These are phyloP conservation scores for Russula vinacea DNA, from an alignment of 768 basidiomycete species.

Conservation along the genomic window DNA sequence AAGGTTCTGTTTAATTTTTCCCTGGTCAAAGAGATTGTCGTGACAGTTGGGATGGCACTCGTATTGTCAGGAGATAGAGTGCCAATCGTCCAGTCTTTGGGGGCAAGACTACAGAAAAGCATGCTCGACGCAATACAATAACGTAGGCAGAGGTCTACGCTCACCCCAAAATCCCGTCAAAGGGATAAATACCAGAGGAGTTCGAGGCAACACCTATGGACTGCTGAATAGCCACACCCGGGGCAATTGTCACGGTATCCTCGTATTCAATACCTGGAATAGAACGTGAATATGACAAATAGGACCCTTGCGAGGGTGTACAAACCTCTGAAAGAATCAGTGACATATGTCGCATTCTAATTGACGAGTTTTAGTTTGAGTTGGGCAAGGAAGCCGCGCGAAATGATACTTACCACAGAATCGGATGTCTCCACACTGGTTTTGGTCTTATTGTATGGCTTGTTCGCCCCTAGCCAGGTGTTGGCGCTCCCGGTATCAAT, in stretches of 20 bases:
- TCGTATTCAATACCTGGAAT: conserved; percentile 35
- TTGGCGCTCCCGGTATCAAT: conserved; percentile 70
- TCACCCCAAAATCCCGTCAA: conserved; percentile 67
- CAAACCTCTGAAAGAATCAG: conserved; percentile 46
- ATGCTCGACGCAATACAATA: not conserved
- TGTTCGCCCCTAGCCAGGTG: conserved; percentile 63
- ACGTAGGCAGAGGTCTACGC: conserved; percentile 18
- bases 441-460: conserved; percentile 46
- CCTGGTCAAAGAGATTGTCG: conserved; percentile 39
- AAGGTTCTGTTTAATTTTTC: conserved; percentile 32
- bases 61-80: conserved; percentile 34
- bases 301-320: not conserved
- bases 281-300: not conserved
- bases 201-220: conserved; percentile 61
- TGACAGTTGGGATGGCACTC: conserved; percentile 52
- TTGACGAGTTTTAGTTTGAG: too few relatives aligned
- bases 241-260: conserved; percentile 54
- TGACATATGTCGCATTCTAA: too few relatives aligned
- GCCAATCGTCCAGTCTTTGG: conserved; percentile 50
- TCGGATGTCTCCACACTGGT: conserved; percentile 48
- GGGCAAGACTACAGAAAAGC: conserved; percentile 51
- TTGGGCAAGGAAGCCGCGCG: too few relatives aligned
- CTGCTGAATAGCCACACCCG: conserved; percentile 52
- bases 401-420: conserved; percentile 38
- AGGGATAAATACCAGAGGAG: conserved; percentile 43